Conservation (phyloP, 192 early-diverging fungal species). For the Piromyces finnis region DNA sequence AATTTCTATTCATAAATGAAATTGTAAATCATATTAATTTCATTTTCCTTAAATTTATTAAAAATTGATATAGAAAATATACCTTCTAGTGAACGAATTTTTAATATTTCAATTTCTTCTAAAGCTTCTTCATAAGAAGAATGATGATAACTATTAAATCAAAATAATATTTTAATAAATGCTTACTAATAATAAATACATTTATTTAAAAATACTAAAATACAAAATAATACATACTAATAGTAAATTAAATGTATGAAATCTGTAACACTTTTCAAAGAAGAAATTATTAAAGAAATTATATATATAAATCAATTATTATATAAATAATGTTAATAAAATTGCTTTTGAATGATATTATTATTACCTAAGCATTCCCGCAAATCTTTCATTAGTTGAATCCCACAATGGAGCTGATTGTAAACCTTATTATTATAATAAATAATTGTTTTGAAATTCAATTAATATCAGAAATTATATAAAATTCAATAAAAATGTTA, state of each 20-base stretch:
- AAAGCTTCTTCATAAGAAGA: constrained; percentile 58
- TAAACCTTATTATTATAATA: constrained; percentile 35
- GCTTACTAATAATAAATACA: no score
- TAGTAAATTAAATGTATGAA: constrained; percentile 87
- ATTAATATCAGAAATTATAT: not conserved
- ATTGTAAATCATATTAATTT: no score
- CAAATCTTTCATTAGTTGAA: constrained; percentile 54
- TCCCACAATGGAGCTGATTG: constrained; percentile 90
- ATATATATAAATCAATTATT: not conserved
- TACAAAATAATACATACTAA: constrained; percentile 6
- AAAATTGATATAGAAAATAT: not conserved
- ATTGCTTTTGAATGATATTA: no score
- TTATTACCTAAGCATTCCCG: constrained; percentile 85
- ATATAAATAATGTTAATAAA: no score
- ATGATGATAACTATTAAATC: constrained; percentile 49
- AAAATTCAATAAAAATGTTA: no score
- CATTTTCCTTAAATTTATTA: no score
- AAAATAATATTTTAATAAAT: no score
- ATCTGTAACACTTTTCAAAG: constrained; percentile 65
- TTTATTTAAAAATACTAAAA: no score
- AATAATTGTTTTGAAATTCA: constrained; percentile 2
- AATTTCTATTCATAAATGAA: no score
- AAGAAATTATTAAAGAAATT: no score
- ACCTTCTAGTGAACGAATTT: constrained; percentile 51
- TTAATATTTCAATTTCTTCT: constrained; percentile 67